A percentile compares a stretch with the other conserved stretches of the same genome.
Conservation (phyloP, 768 basidiomycete genomes). For the Sarcodon aspratus region DNA sequence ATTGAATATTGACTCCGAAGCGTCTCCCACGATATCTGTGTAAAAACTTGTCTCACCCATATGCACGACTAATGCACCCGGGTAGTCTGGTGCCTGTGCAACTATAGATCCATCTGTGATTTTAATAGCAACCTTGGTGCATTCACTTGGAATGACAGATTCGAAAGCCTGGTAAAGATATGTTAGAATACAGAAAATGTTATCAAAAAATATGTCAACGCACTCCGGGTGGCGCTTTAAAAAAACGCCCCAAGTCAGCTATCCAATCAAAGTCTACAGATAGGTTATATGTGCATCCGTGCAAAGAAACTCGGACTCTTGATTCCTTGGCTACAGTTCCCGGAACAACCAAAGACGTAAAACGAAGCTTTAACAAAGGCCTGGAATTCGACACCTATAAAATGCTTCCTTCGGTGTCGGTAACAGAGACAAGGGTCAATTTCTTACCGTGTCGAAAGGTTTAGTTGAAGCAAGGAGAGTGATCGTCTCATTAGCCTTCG, state of each 20-base stretch:
- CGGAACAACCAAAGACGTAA: conserved; percentile 50
- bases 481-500: conserved; percentile 16
- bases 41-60: conserved; percentile 56
- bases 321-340: conserved; percentile 71
- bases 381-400: conserved; percentile 22
- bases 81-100: conserved; percentile 40
- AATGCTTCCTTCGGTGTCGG: conserved; percentile 1
- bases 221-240: conserved; percentile 83
- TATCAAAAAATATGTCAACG: conserved; percentile 16
- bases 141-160: conserved; percentile 82
- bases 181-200: not conserved
- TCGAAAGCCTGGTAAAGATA: conserved; percentile 61
- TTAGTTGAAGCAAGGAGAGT: conserved; percentile 44
- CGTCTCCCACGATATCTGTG: conserved; percentile 64
- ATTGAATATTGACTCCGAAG: conserved; percentile 40
- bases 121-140: conserved; percentile 59
- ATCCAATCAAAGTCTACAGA: conserved; percentile 55
- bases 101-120: conserved; percentile 59
- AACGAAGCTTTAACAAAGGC: conserved; percentile 49
- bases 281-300: conserved; percentile 51
- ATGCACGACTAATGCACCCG: conserved; percentile 58
- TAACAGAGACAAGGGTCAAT: not conserved
- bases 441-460: conserved; percentile 46
- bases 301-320: conserved; percentile 48
- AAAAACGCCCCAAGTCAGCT: conserved; percentile 48